These are phyloP conservation scores for Leccinum broughii DNA, from an alignment of 768 basidiomycete species.

Conservation along the genomic window DNA sequence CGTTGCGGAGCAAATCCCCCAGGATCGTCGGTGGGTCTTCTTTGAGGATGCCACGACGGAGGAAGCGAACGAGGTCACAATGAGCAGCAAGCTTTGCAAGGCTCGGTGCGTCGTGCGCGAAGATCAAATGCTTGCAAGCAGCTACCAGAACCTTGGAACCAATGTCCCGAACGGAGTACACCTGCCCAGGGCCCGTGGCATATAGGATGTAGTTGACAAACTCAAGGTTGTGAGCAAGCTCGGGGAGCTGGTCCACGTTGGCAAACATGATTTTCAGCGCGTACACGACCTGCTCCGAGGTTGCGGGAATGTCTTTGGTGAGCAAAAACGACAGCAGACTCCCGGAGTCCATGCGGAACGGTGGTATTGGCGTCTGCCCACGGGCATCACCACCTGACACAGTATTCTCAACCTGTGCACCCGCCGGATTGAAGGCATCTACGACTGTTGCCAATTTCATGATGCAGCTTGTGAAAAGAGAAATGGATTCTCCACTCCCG, in stretches of 20 bases:
- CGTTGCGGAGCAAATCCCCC: not conserved
- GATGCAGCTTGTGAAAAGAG: slow-evolving; percentile 4
- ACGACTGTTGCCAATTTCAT: slow-evolving; percentile 1
- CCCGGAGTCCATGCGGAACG: slow-evolving; percentile 1
- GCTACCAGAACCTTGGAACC: slow-evolving; percentile 2
- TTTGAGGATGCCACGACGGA: slow-evolving; percentile 2
- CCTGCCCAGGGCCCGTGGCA: slow-evolving; percentile 3
- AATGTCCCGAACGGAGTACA: slow-evolving; percentile 4
- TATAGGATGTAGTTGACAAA: slow-evolving; percentile 7
- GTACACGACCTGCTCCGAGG: slow-evolving; percentile 3
- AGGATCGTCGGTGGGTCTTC: slow-evolving; percentile 9
- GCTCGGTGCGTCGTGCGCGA: not conserved
- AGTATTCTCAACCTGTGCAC: not conserved
- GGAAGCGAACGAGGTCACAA: slow-evolving; percentile 3
- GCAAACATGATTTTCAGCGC: slow-evolving; percentile 2
- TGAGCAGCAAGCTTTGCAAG: not conserved
- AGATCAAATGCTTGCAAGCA: not conserved
- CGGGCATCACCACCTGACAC: not conserved
- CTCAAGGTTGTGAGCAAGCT: not conserved
- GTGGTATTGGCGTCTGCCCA: not conserved
- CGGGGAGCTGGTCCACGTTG: not conserved
- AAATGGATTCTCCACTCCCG: not conserved
- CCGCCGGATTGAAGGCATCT: not conserved
- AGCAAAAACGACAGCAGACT: slow-evolving; percentile 4
- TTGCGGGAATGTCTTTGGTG: not conserved